phyloP scores from a whole-genome alignment of 2,329 filamentous ascomycete species.

The Fusarium mangiferae region DNA sequence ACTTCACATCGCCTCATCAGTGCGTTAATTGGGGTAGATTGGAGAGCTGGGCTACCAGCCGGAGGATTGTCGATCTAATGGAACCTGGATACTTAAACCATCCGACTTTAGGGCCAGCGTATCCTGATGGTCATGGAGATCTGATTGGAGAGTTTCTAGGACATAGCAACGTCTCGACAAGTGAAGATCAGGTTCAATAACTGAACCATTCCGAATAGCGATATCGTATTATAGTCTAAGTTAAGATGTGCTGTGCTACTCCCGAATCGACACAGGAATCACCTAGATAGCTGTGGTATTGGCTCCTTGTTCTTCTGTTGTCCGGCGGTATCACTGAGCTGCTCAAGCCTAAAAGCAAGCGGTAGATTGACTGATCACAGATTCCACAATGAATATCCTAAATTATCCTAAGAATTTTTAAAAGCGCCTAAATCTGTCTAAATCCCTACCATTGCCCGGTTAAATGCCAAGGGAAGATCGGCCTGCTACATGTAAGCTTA shows the following conservation, averaged over 20 bases:
- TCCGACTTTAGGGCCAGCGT: background rate
- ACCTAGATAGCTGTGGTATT: background rate
- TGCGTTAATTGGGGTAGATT: background rate
- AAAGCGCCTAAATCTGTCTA: background rate
- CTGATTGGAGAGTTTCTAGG: background rate
- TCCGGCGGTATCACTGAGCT: background rate
- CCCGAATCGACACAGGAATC: accelerated
- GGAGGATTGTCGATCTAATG: background rate
- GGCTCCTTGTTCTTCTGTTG: background rate
- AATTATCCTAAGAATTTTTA: background rate
- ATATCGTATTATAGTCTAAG: background rate
- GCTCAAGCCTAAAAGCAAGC: background rate
- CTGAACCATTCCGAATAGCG: background rate
- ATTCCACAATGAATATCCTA: background rate
- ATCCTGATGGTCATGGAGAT: background rate
- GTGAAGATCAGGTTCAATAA: background rate
- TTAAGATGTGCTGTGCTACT: background rate
- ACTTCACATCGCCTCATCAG: background rate
- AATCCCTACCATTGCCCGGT: background rate
- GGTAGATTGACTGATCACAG: background rate
- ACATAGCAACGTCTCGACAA: accelerated
- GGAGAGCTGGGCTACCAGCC: background rate
- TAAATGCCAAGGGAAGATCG: no score
- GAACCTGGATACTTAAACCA: background rate
- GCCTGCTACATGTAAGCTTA: background rate